Evolutionary conservation across 106 monocot species (phyloP).

Genomic region (Hemerocallis citrina): DNA sequence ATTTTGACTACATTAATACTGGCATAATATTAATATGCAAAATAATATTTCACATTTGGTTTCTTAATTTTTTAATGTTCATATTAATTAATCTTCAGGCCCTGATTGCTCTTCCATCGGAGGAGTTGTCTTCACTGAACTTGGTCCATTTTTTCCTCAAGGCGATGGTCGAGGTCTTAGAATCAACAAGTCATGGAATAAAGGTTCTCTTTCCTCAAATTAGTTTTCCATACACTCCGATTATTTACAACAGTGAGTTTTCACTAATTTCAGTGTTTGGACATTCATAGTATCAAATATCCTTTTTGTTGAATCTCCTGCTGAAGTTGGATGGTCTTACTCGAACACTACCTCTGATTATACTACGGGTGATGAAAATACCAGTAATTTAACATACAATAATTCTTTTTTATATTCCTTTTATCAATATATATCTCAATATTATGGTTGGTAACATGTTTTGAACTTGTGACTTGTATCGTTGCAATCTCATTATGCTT

Average conservation of each 20-base stretch:
- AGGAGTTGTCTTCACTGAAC: constrained; percentile 90
- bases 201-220: constrained; percentile 43
- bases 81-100: constrained; percentile 55
- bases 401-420: neutral
- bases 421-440: neutral
- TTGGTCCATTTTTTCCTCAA: constrained; percentile 86
- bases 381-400: constrained; percentile 33
- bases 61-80: neutral
- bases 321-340: constrained; percentile 99
- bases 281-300: constrained; percentile 58
- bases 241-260: neutral
- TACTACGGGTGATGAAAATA: constrained; percentile 46
- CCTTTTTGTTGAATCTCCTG: constrained; percentile 98
- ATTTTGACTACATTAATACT: too few relatives aligned
- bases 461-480: neutral
- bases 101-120: constrained; percentile 96
- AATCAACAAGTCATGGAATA: constrained; percentile 89
- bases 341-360: constrained; percentile 85
- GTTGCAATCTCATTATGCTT: neutral
- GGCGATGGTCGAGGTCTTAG: constrained; percentile 83
- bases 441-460: too few relatives aligned
- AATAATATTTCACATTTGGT: too few relatives aligned
- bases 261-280: neutral
- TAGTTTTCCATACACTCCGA: neutral
- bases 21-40: too few relatives aligned